These are phyloP conservation scores for Neonothopanus nambi DNA, from an alignment of 1,284 basidiomycete species.

Conservation along the genomic window DNA sequence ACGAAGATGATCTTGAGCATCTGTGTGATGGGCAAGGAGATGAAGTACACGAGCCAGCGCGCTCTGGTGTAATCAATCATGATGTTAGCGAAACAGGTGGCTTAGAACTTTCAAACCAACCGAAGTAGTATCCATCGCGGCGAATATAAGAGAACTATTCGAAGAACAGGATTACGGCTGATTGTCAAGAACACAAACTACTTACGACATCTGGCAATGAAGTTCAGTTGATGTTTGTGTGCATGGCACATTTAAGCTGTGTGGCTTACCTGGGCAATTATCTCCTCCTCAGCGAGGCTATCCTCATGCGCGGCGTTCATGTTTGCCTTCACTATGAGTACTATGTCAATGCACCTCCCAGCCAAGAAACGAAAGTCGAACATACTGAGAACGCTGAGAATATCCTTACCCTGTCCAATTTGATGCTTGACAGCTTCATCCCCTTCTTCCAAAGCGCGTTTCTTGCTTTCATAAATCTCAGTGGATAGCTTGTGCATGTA, in stretches of 20 bases:
- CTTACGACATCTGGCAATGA: constrained; percentile 15
- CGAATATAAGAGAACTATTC: constrained; percentile 30
- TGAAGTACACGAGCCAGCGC: constrained; percentile 3
- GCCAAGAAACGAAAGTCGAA: neutral
- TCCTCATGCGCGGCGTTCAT: constrained; percentile 31
- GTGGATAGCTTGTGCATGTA: constrained; percentile 35
- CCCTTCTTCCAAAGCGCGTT: constrained; percentile 33
- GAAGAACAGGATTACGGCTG: neutral
- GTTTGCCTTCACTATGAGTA: constrained; percentile 33
- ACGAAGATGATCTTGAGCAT: neutral
- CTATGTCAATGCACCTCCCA: neutral
- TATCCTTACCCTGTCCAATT: constrained; percentile 41
- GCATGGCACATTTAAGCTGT: neutral
- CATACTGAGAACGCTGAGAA: constrained; percentile 47
- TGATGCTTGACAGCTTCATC: constrained; percentile 33
- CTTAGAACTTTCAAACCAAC: neutral
- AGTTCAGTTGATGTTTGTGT: neutral
- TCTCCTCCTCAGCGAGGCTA: constrained; percentile 31
- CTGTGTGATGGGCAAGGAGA: neutral
- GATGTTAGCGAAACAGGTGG: neutral
- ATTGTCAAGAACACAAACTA: constrained; percentile 1
- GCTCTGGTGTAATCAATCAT: neutral
- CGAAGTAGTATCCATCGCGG: constrained; percentile 32
- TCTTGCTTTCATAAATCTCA: constrained; percentile 41
- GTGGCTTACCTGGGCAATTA: constrained; percentile 28